Evolutionary conservation across 257 asterid species (phyloP).

Genomic region (Anisodus tanguticus): DNA sequence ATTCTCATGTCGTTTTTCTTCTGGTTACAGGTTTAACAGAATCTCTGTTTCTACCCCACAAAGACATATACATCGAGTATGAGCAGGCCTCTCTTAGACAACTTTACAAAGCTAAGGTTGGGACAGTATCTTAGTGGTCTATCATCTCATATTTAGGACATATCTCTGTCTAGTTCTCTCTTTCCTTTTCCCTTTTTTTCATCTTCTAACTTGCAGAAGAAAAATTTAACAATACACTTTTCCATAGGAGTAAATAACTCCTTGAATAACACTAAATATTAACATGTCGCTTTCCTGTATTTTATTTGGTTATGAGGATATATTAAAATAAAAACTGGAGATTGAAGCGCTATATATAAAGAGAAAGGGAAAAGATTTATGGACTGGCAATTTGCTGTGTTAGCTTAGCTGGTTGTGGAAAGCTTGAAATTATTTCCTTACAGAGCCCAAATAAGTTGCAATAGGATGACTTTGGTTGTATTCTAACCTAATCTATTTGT

Average conservation of each 20-base stretch:
- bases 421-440: background rate
- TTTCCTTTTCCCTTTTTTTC: conserved; percentile 7
- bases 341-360: background rate
- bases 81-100: conserved; percentile 97
- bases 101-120: conserved; percentile 87
- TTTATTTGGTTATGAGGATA: background rate
- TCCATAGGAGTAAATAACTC: background rate
- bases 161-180: conserved; percentile 8
- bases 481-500: background rate
- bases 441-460: conserved; percentile 5
- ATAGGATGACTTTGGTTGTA: conserved; percentile 12
- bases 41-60: conserved; percentile 89
- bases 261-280: background rate
- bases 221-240: background rate
- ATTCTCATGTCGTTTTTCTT: conserved; percentile 31
- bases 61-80: conserved; percentile 82
- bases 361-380: conserved; percentile 2
- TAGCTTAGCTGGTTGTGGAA: background rate
- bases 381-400: conserved; percentile 11
- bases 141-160: conserved; percentile 14
- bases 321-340: background rate
- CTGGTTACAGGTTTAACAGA: conserved; percentile 80
- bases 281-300: background rate
- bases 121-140: background rate
- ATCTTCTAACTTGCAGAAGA: conserved; percentile 14